Percentiles rank a stretch among this genome's conserved stretches.
These are phyloP conservation scores for Magnusiomyces sp. DNA, from an alignment of 1,139 yeast genomes.

Conservation along the genomic window DNA sequence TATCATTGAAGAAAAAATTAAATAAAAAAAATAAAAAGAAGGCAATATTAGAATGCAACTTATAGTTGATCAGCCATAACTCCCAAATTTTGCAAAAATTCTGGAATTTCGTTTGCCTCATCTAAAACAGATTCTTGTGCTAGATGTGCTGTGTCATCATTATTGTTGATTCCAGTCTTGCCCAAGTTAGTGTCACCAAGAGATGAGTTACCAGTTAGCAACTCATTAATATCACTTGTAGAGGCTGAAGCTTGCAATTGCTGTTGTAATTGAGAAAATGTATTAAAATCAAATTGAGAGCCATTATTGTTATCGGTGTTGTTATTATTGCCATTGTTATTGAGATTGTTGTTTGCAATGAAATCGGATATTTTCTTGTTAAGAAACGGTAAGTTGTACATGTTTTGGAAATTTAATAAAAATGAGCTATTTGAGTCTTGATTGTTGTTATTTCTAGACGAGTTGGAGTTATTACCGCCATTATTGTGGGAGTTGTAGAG, in stretches of 20 bases:
- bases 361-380: not conserved
- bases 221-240: no score
- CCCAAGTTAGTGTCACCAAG: no score
- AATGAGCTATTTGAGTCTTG: not conserved
- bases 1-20: no score
- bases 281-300: not conserved
- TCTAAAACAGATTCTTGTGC: not conserved
- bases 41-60: no score
- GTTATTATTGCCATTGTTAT: not conserved
- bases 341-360: not conserved
- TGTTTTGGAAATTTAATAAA: no score
- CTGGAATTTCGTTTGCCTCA: slow-evolving; percentile 5
- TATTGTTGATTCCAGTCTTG: no score
- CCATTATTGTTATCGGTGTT: not conserved
- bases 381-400: no score
- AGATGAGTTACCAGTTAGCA: no score
- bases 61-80: slow-evolving; percentile 3
- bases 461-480: not conserved
- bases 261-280: no score
- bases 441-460: not conserved
- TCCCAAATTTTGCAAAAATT: slow-evolving; percentile 10
- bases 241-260: no score
- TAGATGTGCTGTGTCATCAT: no score
- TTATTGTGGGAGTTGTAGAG: not conserved
- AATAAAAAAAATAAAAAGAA: not conserved